These are phyloP conservation scores for Pyrenopolyporus hunteri DNA, from an alignment of 495 filamentous ascomycete species.

Conservation along the genomic window DNA sequence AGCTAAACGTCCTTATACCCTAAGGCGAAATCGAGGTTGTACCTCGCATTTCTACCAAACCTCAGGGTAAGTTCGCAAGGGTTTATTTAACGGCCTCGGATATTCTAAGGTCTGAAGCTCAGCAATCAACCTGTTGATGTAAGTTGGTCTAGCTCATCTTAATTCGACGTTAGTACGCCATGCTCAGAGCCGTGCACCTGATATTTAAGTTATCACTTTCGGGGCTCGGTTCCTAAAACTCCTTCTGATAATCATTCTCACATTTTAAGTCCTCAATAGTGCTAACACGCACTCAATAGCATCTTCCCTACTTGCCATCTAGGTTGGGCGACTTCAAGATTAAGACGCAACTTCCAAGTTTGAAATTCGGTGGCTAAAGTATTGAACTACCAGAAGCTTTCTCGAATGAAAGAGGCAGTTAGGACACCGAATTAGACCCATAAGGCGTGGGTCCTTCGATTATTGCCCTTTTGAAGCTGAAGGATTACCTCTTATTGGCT, in stretches of 20 bases:
- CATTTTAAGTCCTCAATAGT: too few species aligned
- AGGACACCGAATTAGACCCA: background rate
- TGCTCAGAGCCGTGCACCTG: background rate
- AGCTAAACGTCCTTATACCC: background rate
- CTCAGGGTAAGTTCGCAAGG: background rate
- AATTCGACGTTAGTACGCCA: too few species aligned
- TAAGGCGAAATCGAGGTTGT: background rate
- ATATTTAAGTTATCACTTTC: background rate
- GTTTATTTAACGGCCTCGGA: too few species aligned
- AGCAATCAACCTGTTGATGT: background rate
- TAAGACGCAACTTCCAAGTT: too few species aligned
- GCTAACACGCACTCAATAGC: too few species aligned
- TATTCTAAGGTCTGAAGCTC: background rate
- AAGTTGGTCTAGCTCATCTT: constrained; percentile 1
- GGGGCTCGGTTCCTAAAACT: too few species aligned
- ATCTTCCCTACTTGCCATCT: too few species aligned
- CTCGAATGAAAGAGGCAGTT: background rate
- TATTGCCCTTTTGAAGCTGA: background rate
- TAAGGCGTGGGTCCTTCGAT: background rate
- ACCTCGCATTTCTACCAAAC: background rate
- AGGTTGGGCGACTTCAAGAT: too few species aligned
- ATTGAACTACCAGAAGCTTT: background rate
- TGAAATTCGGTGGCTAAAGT: too few species aligned
- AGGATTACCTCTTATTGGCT: background rate
- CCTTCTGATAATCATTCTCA: too few species aligned